Base-by-base conservation (phyloP, 2,329 filamentous ascomycete species). In the Orbilia quercus region DNA sequence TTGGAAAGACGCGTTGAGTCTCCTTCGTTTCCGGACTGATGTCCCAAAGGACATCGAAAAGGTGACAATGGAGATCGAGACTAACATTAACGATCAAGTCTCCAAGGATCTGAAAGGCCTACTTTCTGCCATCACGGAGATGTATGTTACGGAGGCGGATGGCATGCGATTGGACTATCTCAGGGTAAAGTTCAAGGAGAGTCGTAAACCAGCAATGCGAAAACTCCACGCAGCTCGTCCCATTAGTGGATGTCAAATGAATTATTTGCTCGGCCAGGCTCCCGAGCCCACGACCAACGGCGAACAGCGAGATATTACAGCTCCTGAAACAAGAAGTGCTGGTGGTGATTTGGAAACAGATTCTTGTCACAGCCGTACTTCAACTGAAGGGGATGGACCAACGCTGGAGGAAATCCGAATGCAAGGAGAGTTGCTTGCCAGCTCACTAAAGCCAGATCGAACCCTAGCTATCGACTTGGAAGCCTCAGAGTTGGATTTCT, bases 81-180 rank as follows among this genome's bases (percentile, higher is more conserved):
- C 69, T 0, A 62, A 73, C 14, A 20, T 73, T 28, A 57, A 57
- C 16, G 18, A 45, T 11, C 69, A 73, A 23, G 20, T 73, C 12
- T n/a, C 45, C 1, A 51, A 51, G 12, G 60, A 73, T 22, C 34
- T 73, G 22, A 48, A 38, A n/a, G 60, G 20, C 2, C 38, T 73
- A 5, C 48, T 73, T 3, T 12, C 9, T 2, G 36, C 31, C 2
- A 45, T 73, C 31, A 73, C 60, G 2, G 54, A 66, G 6, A 73
- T 73, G 69, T 73, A 66, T 16, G 38, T 40, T 23, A 55, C 66
- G 22, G 50, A 28, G 7, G 60, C 54, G 11, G 69, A 55, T 1
- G 69, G 69, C n/a, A 60, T 73, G 38, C 69, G 66, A 18, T 36
- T 73, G 1, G 69, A 73, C 6, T 73, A 66, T 22, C 51, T 66